These are phyloP conservation scores for Periconia sp. DNA, from an alignment of 2,329 filamentous ascomycete genomes.

Conservation along the genomic window DNA sequence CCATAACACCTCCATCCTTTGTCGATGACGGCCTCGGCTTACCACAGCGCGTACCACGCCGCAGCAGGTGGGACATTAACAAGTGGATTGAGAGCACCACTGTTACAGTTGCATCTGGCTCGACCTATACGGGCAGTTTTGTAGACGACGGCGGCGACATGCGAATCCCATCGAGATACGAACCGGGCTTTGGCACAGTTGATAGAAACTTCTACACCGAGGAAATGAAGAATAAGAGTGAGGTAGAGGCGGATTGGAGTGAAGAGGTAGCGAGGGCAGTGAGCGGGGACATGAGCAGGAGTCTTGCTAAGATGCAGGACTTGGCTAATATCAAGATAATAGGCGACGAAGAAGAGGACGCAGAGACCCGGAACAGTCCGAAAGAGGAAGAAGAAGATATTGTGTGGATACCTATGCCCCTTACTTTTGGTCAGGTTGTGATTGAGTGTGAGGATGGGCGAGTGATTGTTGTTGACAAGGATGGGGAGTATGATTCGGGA, in stretches of 20 bases:
- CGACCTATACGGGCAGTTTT: constrained; percentile 31
- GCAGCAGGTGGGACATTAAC: constrained; percentile 9
- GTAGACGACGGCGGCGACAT: constrained; percentile 38
- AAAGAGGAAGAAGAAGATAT: constrained; percentile 13
- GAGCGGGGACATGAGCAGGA: constrained; percentile 26
- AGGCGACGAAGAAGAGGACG: neutral
- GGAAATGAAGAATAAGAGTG: constrained; percentile 8
- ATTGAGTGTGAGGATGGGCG: constrained; percentile 30
- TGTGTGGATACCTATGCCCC: constrained; percentile 24
- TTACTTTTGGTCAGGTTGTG: constrained; percentile 28
- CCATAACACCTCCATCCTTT: constrained; percentile 23
- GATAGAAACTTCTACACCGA: constrained; percentile 22
- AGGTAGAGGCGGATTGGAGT: constrained; percentile 19
- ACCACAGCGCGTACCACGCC: constrained; percentile 18
- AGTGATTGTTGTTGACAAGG: constrained; percentile 32
- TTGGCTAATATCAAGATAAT: constrained; percentile 16
- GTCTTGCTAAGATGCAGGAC: constrained; percentile 15
- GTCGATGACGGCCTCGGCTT: constrained; percentile 32
- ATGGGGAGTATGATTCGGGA: constrained; percentile 36
- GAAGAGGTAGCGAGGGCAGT: constrained; percentile 27
- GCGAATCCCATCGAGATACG: neutral
- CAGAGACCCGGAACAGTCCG: neutral
- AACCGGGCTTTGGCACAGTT: constrained; percentile 22
- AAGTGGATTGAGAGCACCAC: constrained; percentile 16
- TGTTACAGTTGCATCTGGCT: constrained; percentile 7